Base-by-base conservation (phyloP, 768 basidiomycete species). In the Leccinum subtestaceum region DNA sequence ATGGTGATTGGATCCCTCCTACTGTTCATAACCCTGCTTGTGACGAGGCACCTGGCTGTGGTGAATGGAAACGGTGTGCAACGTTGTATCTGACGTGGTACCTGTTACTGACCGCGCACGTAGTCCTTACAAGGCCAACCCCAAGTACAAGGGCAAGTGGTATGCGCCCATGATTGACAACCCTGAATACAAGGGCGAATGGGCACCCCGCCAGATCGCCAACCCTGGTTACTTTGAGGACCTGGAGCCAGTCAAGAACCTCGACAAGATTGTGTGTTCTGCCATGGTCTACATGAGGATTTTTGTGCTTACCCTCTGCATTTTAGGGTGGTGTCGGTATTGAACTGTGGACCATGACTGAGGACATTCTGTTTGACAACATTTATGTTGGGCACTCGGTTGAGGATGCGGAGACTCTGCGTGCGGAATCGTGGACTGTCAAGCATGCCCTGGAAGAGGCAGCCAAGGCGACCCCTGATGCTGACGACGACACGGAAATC, bases 291-390 rank as follows among this genome's bases (percentile, higher is more conserved):
- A 11, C 13, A 11, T 34, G 15, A 19, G 12, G 8, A 2, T 17
- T 8, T 12, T 23, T 34, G 38, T 58, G n/a, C 51, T 65, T 1
- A 70, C 3, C 46, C 3, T 10, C 3, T 43, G 13, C 32, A 1
- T 19, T 56, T 15, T 59, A 91, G 89, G 91, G 93, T 65, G 95
- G 94, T 77, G 84, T 97, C 61, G 95, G 95, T 70, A 95, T 98
- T 65, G 97, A 99, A 76, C 86, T 98, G 67, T 99, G 97, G 97
- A 96, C 96, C 49, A 99, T 98, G 97, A 96, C 95, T 46, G 91
- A 91, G 75, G 88, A 92, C 70, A 95, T 95, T 66, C 81, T 95
- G 65, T 95, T 95, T 73, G 86, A 92, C 76, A 95, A 93, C 79
- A 85, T 99, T 70, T 98, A 94, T 78, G 75, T 99, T 59, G 95